These are phyloP conservation scores for Paspalum notatum DNA, from an alignment of 176 grass and related monocot species.

Conservation along the genomic window DNA sequence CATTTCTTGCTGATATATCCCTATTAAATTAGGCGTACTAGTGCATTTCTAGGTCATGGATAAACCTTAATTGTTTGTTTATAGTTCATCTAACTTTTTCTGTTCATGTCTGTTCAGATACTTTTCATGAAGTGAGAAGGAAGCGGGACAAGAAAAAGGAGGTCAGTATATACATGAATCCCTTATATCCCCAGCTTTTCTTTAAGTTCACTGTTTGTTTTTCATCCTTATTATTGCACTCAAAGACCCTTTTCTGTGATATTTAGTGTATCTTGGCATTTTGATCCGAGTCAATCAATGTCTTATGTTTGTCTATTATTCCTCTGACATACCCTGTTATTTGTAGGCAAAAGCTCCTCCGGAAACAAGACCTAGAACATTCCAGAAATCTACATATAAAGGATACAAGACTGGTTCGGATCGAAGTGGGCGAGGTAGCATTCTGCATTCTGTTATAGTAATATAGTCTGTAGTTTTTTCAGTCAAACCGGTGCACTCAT, in stretches of 20 bases:
- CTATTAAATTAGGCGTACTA: constrained; percentile 1
- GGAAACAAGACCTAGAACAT: constrained; percentile 54
- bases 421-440: constrained; percentile 52
- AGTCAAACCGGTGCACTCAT: not conserved
- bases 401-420: constrained; percentile 55
- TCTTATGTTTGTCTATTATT: constrained; percentile 3
- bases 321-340: constrained; percentile 20
- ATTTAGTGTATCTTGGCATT: not conserved
- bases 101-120: constrained; percentile 54
- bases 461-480: not conserved
- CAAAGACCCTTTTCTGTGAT: not conserved
- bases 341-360: constrained; percentile 57
- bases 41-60: not conserved
- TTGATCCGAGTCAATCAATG: constrained; percentile 19
- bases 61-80: not conserved
- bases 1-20: not conserved
- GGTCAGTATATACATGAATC: constrained; percentile 44
- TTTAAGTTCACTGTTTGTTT: constrained; percentile 16
- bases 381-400: constrained; percentile 50
- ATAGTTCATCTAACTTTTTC: constrained; percentile 33
- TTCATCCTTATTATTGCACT: not conserved
- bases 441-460: constrained; percentile 27
- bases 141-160: constrained; percentile 82
- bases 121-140: constrained; percentile 79
- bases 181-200: not conserved